Percentiles rank a stretch among this genome's conserved stretches.
These are phyloP conservation scores for Colletotrichum salicis DNA, from an alignment of 2,329 filamentous ascomycete genomes.

Conservation along the genomic window DNA sequence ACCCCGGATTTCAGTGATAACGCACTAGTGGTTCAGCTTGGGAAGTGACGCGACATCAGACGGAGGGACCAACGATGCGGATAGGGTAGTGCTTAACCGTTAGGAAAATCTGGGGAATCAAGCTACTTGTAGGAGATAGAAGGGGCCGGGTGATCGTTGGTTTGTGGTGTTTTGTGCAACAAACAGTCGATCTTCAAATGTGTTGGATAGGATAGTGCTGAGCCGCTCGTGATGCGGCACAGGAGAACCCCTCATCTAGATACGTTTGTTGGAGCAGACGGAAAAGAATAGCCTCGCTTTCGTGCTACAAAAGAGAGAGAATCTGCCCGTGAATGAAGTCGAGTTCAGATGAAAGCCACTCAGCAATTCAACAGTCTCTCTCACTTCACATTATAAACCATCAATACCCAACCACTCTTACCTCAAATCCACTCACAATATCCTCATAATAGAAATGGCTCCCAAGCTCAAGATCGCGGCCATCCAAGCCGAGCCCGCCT, in stretches of 20 bases:
- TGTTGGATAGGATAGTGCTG: slow-evolving; percentile 8
- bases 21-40: background rate
- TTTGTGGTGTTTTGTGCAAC: background rate
- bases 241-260: background rate
- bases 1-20: background rate
- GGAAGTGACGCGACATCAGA: background rate
- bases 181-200: background rate
- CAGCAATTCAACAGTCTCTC: background rate
- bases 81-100: slow-evolving; percentile 18
- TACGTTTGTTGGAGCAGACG: background rate
- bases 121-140: background rate
- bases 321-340: background rate
- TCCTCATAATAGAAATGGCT: slow-evolving; percentile 1
- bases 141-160: background rate
- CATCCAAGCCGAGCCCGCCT: slow-evolving; percentile 41
- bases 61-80: background rate
- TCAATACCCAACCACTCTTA: background rate
- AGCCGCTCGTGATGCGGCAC: background rate
- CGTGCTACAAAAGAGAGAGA: background rate
- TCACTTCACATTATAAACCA: background rate
- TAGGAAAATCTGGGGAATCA: background rate
- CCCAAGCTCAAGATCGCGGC: slow-evolving; percentile 40
- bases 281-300: background rate
- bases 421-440: background rate
- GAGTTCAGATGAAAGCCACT: background rate